phyloP scores from a whole-genome alignment of 805 yeast species.

The Candida taoyuanica region DNA sequence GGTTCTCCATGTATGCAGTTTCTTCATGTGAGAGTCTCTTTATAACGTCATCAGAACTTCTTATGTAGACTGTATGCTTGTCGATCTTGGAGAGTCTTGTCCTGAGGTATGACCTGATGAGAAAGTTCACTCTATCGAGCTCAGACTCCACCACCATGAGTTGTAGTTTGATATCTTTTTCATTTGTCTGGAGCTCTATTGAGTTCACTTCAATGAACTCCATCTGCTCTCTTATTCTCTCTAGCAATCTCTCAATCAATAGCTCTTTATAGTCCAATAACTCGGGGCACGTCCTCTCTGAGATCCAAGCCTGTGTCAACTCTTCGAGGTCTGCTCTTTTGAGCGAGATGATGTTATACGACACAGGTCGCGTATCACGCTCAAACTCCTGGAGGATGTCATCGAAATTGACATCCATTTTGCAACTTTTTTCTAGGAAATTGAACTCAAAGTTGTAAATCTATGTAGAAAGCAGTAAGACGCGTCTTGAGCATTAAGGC shows the following conservation, averaged over 20 bases:
- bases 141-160: constrained; percentile 87
- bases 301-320: constrained; percentile 66
- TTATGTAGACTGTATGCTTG: constrained; percentile 55
- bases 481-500: no score
- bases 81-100: constrained; percentile 69
- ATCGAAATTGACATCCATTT: constrained; percentile 51
- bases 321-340: constrained; percentile 36
- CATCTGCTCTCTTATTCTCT: constrained; percentile 61
- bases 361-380: constrained; percentile 33
- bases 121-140: constrained; percentile 77
- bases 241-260: constrained; percentile 53
- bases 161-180: constrained; percentile 67
- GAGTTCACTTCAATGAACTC: constrained; percentile 76
- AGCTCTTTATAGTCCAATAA: constrained; percentile 67
- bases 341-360: constrained; percentile 18
- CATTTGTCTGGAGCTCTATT: constrained; percentile 63
- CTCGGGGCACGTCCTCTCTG: constrained; percentile 85
- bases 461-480: no score
- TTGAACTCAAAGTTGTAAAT: neutral
- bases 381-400: constrained; percentile 70
- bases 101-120: constrained; percentile 77
- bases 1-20: constrained; percentile 59
- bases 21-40: constrained; percentile 56
- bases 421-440: neutral
- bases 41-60: constrained; percentile 36